These are phyloP conservation scores for Xanthoconium stramineum DNA, from an alignment of 768 basidiomycete species.

Conservation along the genomic window DNA sequence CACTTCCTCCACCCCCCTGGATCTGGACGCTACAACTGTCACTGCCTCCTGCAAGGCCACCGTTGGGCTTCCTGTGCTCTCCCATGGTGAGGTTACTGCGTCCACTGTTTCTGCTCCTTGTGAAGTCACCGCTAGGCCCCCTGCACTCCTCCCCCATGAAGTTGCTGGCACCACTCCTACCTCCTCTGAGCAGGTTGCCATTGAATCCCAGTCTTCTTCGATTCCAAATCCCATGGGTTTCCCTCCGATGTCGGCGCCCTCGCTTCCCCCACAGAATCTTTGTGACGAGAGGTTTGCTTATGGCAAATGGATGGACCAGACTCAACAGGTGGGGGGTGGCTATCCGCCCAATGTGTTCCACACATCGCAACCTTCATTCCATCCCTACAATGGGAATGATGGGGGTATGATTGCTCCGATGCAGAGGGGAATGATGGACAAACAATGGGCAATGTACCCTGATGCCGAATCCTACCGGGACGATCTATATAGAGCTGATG, in stretches of 20 bases:
- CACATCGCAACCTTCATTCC: background rate
- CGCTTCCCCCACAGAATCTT: background rate
- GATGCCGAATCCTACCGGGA: background rate
- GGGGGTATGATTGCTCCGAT: background rate
- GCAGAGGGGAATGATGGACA: background rate
- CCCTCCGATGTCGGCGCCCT: background rate
- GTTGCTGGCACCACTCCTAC: background rate
- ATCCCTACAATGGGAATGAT: background rate
- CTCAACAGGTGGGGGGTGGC: background rate
- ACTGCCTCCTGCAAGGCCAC: no score
- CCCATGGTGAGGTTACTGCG: no score
- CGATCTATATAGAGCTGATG: background rate
- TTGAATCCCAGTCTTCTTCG: background rate
- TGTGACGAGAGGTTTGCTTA: background rate
- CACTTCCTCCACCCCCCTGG: no score
- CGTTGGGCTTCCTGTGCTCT: no score
- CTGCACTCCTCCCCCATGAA: no score
- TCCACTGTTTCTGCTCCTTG: no score
- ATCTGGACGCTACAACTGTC: no score
- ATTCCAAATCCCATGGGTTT: background rate
- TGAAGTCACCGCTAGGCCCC: no score
- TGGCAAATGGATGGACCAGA: background rate
- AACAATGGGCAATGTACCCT: background rate
- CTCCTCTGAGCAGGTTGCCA: background rate
- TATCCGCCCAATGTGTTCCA: background rate